phyloP scores from a whole-genome alignment of 768 basidiomycete species.

The Amanita exitialis region DNA sequence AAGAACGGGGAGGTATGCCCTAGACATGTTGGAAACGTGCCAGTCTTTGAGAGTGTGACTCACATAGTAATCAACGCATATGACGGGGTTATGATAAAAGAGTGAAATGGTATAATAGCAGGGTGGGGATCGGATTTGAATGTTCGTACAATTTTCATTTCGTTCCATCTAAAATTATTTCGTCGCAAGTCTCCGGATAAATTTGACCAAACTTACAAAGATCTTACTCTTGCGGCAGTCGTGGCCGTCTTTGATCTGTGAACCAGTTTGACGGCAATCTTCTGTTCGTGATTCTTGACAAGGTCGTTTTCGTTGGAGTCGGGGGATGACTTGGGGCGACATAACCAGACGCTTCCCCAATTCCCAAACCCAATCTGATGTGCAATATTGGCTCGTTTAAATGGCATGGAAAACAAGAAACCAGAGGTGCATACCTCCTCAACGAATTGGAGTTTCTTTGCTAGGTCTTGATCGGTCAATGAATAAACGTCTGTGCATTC shows the following conservation, averaged over 20 bases:
- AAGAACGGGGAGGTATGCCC: conserved; percentile 80
- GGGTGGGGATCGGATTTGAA: conserved; percentile 85
- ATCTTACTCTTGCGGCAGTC: conserved; percentile 82
- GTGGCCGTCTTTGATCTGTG: conserved; percentile 79
- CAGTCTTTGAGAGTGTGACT: conserved; percentile 19
- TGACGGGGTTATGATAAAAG: conserved; percentile 87
- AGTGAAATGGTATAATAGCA: conserved; percentile 86
- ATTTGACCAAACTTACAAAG: conserved; percentile 47
- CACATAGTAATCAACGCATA: conserved; percentile 92
- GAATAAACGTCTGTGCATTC: conserved; percentile 59
- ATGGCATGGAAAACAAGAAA: conserved; percentile 2
- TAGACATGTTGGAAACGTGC: conserved; percentile 19
- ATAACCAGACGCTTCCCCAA: conserved; percentile 89
- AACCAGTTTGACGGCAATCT: conserved; percentile 90
- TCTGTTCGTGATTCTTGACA: conserved; percentile 32
- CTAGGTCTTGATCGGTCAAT: conserved; percentile 62
- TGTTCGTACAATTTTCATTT: conserved; percentile 90
- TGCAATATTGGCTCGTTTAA: conserved; percentile 3
- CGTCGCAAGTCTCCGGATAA: neutral
- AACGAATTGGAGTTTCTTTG: conserved; percentile 63
- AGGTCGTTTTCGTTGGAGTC: conserved; percentile 23
- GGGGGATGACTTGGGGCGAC: conserved; percentile 43
- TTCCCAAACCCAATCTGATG: conserved; percentile 82
- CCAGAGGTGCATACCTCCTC: conserved; percentile 47
- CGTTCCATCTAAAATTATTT: conserved; percentile 65